Base-by-base conservation (phyloP, 2,329 filamentous ascomycete genomes). In the Shiraia sp. region DNA sequence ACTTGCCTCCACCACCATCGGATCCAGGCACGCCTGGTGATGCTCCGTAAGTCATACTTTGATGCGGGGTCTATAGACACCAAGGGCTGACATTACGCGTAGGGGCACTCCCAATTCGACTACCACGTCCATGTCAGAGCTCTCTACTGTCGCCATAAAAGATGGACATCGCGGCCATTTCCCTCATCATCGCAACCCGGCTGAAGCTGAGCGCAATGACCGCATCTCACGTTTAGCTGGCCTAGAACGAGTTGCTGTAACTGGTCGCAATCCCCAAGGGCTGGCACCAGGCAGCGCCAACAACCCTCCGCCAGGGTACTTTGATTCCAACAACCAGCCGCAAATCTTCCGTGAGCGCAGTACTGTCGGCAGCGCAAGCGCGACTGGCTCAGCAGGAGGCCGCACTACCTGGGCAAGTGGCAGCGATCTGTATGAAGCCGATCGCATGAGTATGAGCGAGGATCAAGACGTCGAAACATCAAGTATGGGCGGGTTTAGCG, bases 141-240 rank as follows among this genome's bases (percentile, higher is more conserved):
- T 97, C 33, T 95, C 90, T 12, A 96, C 92, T 13, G 93, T 90
- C 10, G 92, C 92, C 36, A 96, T 96, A 78, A 96, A 96, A 72
- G 92, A 97, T 66, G 92, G 92, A 57, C 90, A 96, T 64, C 88
- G 90, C 47, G 92, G 92, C 51, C 83, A 90, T 64, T 79, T 86
- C 19, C 81, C 83, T 19, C 79, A 84, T 40, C 72, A 77, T 42
- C 78, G 80, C 45, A 69, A 84, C 14, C 92, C 86, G 59, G 83
- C 93, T 47, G 91, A 96, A 61, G 90, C 90, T 50, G 91, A 96
- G 70, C 89, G 91, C 56, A 90, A 90, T 50, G 91, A 96, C 71
- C 90, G 92, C 61, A 96, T 97, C 70, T 96, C 90, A 30, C 90
- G 92, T 36, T 83, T 96, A 15, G 88, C 91, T 10, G 92, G 92